Percentiles rank a stretch among this genome's conserved stretches.
phyloP scores from a whole-genome alignment of 2,329 filamentous ascomycete species.

The Calonectria fujianensis region DNA sequence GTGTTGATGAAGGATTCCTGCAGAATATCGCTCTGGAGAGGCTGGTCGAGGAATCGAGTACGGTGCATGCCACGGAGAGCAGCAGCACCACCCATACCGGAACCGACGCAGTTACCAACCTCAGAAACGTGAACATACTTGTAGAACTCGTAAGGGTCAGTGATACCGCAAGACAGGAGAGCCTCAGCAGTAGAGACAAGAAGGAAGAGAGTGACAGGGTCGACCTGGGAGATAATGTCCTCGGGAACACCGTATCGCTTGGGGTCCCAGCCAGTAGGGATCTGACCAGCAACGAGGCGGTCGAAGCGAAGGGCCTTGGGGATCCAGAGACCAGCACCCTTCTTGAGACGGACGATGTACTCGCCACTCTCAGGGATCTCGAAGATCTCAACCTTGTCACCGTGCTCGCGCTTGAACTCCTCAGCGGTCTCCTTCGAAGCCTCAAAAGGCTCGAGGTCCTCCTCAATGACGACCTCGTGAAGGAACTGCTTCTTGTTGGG shows the following conservation, averaged over 20 bases:
- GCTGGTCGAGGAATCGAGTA: slow-evolving; percentile 96
- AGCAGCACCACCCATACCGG: slow-evolving; percentile 95
- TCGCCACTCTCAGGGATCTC: slow-evolving; percentile 95
- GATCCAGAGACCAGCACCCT: slow-evolving; percentile 95
- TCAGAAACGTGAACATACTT: slow-evolving; percentile 99
- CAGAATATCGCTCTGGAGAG: slow-evolving; percentile 98
- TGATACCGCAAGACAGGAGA: slow-evolving; percentile 94
- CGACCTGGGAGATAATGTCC: slow-evolving; percentile 97
- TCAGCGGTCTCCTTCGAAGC: slow-evolving; percentile 97
- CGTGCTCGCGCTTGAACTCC: slow-evolving; percentile 97
- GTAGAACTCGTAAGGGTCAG: slow-evolving; percentile 99
- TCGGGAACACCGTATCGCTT: slow-evolving; percentile 97
- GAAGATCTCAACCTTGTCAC: slow-evolving; percentile 97
- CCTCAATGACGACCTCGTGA: slow-evolving; percentile 97
- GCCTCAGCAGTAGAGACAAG: slow-evolving; percentile 95
- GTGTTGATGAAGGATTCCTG: slow-evolving; percentile 99
- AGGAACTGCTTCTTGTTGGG: slow-evolving; percentile 99
- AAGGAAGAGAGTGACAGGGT: slow-evolving; percentile 95
- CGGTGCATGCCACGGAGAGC: slow-evolving; percentile 99
- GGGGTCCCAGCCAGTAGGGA: slow-evolving; percentile 97
- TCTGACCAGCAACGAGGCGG: slow-evolving; percentile 96
- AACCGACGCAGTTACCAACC: slow-evolving; percentile 98
- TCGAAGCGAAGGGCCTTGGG: slow-evolving; percentile 98
- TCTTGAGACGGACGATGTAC: slow-evolving; percentile 95
- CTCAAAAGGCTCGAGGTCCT: slow-evolving; percentile 98